A percentile compares a stretch with the other conserved stretches of the same genome.
phyloP scores from a whole-genome alignment of 164 flowering plant species.

The Hamamelis virginiana region DNA sequence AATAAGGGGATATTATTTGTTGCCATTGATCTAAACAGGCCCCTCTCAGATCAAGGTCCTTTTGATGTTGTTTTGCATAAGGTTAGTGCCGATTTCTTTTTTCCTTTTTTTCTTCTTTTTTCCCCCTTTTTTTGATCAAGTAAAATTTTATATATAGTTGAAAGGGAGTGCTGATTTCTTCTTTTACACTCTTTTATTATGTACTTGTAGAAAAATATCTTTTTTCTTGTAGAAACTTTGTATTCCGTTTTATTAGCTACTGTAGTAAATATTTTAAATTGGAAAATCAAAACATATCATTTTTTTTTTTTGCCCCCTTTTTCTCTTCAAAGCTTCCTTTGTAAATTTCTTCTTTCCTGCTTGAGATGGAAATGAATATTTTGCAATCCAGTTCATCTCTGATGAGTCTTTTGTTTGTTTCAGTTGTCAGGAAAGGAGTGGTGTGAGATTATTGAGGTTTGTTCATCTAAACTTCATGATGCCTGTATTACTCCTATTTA shows the following conservation, averaged over 20 bases:
- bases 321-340: no score
- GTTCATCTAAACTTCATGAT: constrained; percentile 13
- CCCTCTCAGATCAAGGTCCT: constrained; percentile 91
- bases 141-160: no score
- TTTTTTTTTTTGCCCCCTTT: no score
- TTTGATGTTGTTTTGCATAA: constrained; percentile 88
- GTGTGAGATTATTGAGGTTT: constrained; percentile 53
- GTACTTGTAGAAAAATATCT: no score
- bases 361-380: no score
- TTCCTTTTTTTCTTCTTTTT: neutral
- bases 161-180: constrained; percentile 18
- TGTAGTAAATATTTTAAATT: neutral
- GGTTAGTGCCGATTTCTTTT: constrained; percentile 44
- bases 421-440: constrained; percentile 57
- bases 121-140: neutral
- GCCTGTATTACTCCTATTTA: neutral
- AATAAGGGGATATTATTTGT: constrained; percentile 79
- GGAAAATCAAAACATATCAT: no score
- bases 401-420: constrained; percentile 10
- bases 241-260: no score
- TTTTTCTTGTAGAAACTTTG: no score
- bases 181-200: no score
- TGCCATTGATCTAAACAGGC: constrained; percentile 63
- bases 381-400: neutral
- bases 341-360: neutral